Conservation (phyloP, 352 stramenopile species). For the Pythium brachiatum region DNA sequence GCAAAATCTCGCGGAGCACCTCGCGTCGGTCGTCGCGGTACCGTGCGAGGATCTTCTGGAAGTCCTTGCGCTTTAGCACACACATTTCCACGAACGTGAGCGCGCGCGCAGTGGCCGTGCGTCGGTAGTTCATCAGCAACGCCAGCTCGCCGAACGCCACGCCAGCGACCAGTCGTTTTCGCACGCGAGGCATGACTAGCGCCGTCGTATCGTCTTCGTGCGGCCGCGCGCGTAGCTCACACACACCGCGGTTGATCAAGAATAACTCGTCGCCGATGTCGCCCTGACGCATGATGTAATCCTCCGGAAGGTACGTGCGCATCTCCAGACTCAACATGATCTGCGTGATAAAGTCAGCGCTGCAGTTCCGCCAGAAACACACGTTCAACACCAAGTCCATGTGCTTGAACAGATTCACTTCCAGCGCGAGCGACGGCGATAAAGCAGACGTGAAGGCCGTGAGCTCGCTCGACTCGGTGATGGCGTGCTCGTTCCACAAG, state of each 20-base stretch:
- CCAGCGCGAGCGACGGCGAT: slow-evolving; percentile 27
- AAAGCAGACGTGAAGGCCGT: slow-evolving; percentile 25
- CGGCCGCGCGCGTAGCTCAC: slow-evolving; percentile 18
- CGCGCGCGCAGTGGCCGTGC: slow-evolving; percentile 28
- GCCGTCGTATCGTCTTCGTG: slow-evolving; percentile 5
- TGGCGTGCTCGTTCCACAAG: slow-evolving; percentile 35
- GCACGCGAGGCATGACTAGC: slow-evolving; percentile 15
- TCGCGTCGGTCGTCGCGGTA: slow-evolving; percentile 25
- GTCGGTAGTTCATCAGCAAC: slow-evolving; percentile 34
- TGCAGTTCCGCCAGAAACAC: slow-evolving; percentile 29
- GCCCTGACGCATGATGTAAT: slow-evolving; percentile 38
- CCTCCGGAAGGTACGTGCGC: slow-evolving; percentile 34
- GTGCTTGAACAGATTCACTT: slow-evolving; percentile 39
- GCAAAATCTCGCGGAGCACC: slow-evolving; percentile 20
- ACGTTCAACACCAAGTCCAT: slow-evolving; percentile 32
- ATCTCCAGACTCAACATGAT: slow-evolving; percentile 28
- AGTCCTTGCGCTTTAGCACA: slow-evolving; percentile 12
- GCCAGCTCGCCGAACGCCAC: slow-evolving; percentile 37
- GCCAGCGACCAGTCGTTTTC: slow-evolving; percentile 20
- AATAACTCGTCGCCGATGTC: slow-evolving; percentile 37
- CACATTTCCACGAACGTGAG: slow-evolving; percentile 30
- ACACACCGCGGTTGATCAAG: slow-evolving; percentile 34
- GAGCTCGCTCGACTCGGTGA: slow-evolving; percentile 25
- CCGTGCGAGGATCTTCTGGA: slow-evolving; percentile 24
- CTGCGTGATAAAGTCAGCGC: slow-evolving; percentile 34